Percentiles rank a stretch among this genome's conserved stretches.
phyloP scores from a whole-genome alignment of 2,329 filamentous ascomycete species.

The Drechslerella stenobrocha region DNA sequence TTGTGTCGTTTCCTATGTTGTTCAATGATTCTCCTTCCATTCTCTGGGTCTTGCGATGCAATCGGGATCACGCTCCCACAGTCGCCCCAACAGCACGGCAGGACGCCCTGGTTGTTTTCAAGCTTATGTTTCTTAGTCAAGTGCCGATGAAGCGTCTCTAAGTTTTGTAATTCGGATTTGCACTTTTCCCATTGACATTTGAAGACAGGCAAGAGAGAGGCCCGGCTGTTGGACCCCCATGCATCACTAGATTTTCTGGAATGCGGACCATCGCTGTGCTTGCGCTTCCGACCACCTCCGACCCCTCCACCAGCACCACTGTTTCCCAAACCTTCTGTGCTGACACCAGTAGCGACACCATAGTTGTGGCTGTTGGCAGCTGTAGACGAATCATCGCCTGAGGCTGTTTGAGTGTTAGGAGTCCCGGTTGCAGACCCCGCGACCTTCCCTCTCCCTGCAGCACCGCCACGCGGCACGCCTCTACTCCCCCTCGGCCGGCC shows the following conservation, averaged over 20 bases:
- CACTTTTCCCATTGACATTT: conserved; percentile 65
- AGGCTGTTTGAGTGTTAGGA: conserved; percentile 4
- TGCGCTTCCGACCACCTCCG: conserved; percentile 20
- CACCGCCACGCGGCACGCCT: conserved; percentile 9
- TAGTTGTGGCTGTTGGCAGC: conserved; percentile 32
- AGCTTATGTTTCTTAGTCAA: conserved; percentile 62
- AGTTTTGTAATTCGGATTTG: conserved; percentile 64
- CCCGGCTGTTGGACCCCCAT: neutral
- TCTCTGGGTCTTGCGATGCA: conserved; percentile 50
- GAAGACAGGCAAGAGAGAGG: conserved; percentile 56
- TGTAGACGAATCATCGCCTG: conserved; percentile 13
- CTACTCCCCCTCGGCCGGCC: conserved; percentile 37
- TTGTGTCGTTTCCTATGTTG: conserved; percentile 50
- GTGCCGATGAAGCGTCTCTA: conserved; percentile 65
- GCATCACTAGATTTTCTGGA: conserved; percentile 7
- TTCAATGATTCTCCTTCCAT: conserved; percentile 24
- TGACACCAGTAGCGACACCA: conserved; percentile 12
- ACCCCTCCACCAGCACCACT: conserved; percentile 11
- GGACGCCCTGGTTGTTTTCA: conserved; percentile 54
- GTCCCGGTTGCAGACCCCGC: neutral
- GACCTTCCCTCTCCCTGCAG: conserved; percentile 11
- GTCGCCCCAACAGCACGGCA: conserved; percentile 59
- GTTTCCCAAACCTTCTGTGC: conserved; percentile 6
- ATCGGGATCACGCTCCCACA: conserved; percentile 54
- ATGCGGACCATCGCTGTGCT: conserved; percentile 24